Base-by-base conservation (phyloP, 768 basidiomycete genomes). In the Russula dissimulans region DNA sequence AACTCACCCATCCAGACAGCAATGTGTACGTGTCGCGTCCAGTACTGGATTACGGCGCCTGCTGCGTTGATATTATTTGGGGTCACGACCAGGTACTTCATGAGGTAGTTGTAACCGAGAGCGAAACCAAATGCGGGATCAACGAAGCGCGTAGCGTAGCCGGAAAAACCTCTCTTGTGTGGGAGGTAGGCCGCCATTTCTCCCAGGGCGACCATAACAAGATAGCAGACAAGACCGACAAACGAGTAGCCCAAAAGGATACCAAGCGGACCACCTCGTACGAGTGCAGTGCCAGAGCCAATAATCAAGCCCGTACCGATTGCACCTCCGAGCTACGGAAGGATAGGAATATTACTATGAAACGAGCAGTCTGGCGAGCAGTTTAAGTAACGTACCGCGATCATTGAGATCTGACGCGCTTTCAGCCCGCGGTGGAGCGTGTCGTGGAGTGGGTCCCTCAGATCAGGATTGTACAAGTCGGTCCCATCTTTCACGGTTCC, bases 101-200 rank as follows among this genome's bases (percentile, higher is more conserved):
- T 14, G 14, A 41, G 39, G 39, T 41, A 41, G 39, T 41, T 41
- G 75, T 78, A 85, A 50, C 84, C 85, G 17, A 85, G 70, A 15
- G 81, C 84, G 68, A 87, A 86, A 42, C 82, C 84, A 47, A 85
- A 76, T 22, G 84, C 83, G 53, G 85, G 84, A 69, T 86, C 85
- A 22, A 81, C 80, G 65, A 84, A 84, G 50, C 85, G 80, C 2
- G 82, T 80, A 0, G 83, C 82, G 66, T 84, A 84, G 2, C 82
- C 83, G 54, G 71, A 65, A 62, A 74, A 77, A 15, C 81, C 83
- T 62, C 81, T 81, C 70, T 85, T 84, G 71, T 41, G 39, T 14
- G 39, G 39, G 12, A 41, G 69, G 66, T 76, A 74, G 32, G 73
- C 68, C n/a, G 67, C 59, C 68, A 74, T 75, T 41, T 41, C 39